These are phyloP conservation scores for Fusarium pininemorale DNA, from an alignment of 2,329 filamentous ascomycete genomes.

Conservation along the genomic window DNA sequence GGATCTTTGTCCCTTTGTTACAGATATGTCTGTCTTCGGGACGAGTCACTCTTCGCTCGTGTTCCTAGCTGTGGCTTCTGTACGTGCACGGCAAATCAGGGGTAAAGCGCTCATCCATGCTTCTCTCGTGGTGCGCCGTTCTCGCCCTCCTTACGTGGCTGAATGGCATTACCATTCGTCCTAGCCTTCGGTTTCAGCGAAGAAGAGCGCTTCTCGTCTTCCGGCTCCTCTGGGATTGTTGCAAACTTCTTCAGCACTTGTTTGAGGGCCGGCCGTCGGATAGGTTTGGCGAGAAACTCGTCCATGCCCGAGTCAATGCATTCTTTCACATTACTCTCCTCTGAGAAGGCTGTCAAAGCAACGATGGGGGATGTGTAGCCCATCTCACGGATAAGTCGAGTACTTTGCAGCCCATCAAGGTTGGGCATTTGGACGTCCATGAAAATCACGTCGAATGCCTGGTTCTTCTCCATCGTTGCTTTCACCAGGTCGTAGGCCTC, in stretches of 20 bases:
- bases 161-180: constrained; percentile 27
- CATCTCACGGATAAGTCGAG: constrained; percentile 83
- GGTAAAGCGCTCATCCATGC: constrained; percentile 18
- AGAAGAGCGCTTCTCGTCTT: constrained; percentile 36
- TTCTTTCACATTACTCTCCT: constrained; percentile 88
- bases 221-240: constrained; percentile 77
- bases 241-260: constrained; percentile 86
- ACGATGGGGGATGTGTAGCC: constrained; percentile 91
- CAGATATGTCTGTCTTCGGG: background rate
- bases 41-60: background rate
- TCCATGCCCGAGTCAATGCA: constrained; percentile 93
- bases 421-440: constrained; percentile 99
- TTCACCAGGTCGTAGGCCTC: constrained; percentile 90
- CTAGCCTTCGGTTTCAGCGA: constrained; percentile 28
- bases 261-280: constrained; percentile 84
- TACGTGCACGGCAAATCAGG: background rate
- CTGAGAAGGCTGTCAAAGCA: constrained; percentile 87
- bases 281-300: constrained; percentile 81
- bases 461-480: constrained; percentile 77
- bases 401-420: constrained; percentile 87
- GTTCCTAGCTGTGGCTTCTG: background rate
- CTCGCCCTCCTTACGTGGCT: constrained; percentile 16
- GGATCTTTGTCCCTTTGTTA: background rate
- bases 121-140: constrained; percentile 32
- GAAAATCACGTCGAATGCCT: constrained; percentile 86